A percentile compares a stretch with the other conserved stretches of the same genome.
Conservation (phyloP, 2,329 filamentous ascomycete species). For the Colletotrichum caudatum region DNA sequence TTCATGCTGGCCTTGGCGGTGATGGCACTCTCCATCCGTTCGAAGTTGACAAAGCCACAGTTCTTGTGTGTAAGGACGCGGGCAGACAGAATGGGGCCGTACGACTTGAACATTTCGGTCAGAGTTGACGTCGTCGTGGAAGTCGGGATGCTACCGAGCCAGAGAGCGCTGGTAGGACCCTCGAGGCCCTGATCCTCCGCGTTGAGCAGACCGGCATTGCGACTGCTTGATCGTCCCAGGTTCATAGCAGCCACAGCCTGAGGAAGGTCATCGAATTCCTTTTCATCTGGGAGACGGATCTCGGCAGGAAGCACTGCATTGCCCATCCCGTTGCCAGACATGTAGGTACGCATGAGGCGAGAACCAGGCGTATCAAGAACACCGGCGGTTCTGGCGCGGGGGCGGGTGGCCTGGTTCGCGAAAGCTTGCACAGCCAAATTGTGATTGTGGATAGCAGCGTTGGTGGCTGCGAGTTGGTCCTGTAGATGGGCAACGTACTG, state of each 20-base stretch:
- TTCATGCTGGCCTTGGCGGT: conserved; percentile 90
- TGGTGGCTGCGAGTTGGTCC: conserved; percentile 72
- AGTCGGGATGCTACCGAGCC: conserved; percentile 97
- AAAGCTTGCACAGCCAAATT: conserved; percentile 95
- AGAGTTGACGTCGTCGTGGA: conserved; percentile 96
- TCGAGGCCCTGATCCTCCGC: conserved; percentile 85
- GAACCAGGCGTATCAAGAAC: conserved; percentile 84
- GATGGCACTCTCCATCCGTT: conserved; percentile 89
- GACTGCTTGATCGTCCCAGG: conserved; percentile 73
- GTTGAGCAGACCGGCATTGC: conserved; percentile 75
- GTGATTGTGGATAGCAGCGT: conserved; percentile 85
- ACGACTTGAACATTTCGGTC: conserved; percentile 94
- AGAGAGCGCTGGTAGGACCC: conserved; percentile 90
- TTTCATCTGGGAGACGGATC: conserved; percentile 78
- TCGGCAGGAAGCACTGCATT: conserved; percentile 82
- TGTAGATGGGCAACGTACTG: conserved; percentile 72
- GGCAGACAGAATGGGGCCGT: conserved; percentile 90
- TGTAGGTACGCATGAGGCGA: conserved; percentile 76
- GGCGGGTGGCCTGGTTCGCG: conserved; percentile 86
- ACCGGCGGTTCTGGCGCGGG: conserved; percentile 90
- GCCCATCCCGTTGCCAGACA: conserved; percentile 80
- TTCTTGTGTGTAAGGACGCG: conserved; percentile 98
- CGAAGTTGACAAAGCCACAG: conserved; percentile 98
- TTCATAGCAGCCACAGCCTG: conserved; percentile 87
- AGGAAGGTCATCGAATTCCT: conserved; percentile 83